These are phyloP conservation scores for Trametes hirsuta DNA, from an alignment of 1,284 basidiomycete genomes.

Conservation along the genomic window DNA sequence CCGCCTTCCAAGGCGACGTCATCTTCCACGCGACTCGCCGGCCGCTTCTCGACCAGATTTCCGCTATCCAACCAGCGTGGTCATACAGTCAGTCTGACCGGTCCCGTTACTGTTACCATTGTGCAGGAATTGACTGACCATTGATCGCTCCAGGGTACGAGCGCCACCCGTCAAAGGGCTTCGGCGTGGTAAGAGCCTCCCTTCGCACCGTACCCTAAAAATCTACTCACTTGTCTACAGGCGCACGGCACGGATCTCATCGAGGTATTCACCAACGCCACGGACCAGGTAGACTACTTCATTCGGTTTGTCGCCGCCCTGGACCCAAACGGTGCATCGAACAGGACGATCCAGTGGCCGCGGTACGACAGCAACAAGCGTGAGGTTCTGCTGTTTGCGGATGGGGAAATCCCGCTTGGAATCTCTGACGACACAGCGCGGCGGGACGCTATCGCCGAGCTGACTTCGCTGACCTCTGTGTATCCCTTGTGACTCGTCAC, in stretches of 20 bases:
- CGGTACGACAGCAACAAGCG: neutral
- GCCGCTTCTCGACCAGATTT: constrained; percentile 32
- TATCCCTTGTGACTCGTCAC: neutral
- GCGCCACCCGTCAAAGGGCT: neutral
- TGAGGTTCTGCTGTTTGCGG: constrained; percentile 2
- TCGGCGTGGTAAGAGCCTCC: no score
- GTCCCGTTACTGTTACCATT: neutral
- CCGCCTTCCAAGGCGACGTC: constrained; percentile 52
- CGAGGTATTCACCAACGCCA: constrained; percentile 10
- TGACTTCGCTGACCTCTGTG: neutral
- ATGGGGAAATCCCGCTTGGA: neutral
- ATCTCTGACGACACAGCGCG: constrained; percentile 5
- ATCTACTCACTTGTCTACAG: no score
- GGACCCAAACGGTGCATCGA: constrained; percentile 14
- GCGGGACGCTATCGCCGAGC: neutral
- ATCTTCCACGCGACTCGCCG: constrained; percentile 51
- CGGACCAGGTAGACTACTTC: constrained; percentile 18
- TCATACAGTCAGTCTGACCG: constrained; percentile 47
- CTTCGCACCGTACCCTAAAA: no score
- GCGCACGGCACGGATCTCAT: constrained; percentile 16
- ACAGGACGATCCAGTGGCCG: neutral
- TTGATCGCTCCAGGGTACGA: neutral
- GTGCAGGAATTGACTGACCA: constrained; percentile 42
- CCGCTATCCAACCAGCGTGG: constrained; percentile 48
- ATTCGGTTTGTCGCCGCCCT: constrained; percentile 19